Percentiles rank a stretch among this genome's conserved stretches.
Evolutionary conservation across 163 green algal genomes (phyloP).

Genomic region (Chlorella variabilis): DNA sequence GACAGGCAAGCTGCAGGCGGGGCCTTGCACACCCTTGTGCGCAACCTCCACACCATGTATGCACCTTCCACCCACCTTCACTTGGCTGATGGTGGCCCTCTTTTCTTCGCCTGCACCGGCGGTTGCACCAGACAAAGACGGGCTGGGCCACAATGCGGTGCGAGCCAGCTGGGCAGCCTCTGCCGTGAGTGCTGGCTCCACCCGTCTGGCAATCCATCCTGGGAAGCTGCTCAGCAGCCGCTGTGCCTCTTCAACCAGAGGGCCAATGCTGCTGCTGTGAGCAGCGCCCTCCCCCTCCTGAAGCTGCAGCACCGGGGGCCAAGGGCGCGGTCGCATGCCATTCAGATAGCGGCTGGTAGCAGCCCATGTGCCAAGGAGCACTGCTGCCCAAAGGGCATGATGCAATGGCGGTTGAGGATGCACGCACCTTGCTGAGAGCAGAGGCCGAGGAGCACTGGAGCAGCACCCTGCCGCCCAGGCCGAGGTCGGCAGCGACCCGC

Average conservation of each 20-base stretch:
- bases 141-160: neutral
- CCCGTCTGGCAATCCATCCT: neutral
- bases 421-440: neutral
- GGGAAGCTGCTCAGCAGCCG: conserved; percentile 5
- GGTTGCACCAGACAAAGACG: no score
- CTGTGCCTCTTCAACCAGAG: conserved; percentile 7
- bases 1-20: no score
- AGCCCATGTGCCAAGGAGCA: no score
- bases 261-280: neutral
- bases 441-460: neutral
- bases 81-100: no score
- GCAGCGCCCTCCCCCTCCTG: neutral
- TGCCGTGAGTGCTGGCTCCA: no score
- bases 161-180: neutral
- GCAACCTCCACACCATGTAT: no score
- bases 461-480: neutral
- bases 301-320: neutral
- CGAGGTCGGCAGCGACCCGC: neutral
- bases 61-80: no score
- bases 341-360: no score
- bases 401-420: neutral
- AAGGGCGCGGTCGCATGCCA: no score
- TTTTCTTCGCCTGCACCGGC: no score
- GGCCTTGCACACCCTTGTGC: no score
- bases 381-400: no score